phyloP scores from a whole-genome alignment of 345 rosid genomes.

The Cardiospermum halicacabum region DNA sequence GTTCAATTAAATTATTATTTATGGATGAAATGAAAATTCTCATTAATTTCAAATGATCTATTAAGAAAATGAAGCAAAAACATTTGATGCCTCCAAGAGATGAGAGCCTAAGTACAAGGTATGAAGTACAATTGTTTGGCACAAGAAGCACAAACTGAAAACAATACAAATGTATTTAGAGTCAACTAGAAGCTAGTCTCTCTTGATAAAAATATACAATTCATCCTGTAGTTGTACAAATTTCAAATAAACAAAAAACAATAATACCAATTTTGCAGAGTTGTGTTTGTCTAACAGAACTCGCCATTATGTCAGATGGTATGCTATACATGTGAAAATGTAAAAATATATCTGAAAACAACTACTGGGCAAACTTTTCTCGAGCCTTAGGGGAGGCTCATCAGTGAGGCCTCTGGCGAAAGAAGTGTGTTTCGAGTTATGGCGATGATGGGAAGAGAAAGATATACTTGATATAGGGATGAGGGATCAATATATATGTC shows the following conservation, averaged over 20 bases:
- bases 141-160: not conserved
- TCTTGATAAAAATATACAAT: slow-evolving; percentile 13
- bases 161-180: not conserved
- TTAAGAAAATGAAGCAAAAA: no score
- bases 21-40: no score
- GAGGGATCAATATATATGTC: slow-evolving; percentile 15
- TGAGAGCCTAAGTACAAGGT: no score
- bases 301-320: slow-evolving; percentile 8
- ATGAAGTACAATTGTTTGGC: not conserved
- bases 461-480: slow-evolving; percentile 16
- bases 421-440: slow-evolving; percentile 1
- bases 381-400: not conserved
- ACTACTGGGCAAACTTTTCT: slow-evolving; percentile 11
- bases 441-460: slow-evolving; percentile 8
- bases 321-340: slow-evolving; percentile 24
- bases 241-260: slow-evolving; percentile 3
- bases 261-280: not conserved
- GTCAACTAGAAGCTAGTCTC: slow-evolving; percentile 4
- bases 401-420: no score
- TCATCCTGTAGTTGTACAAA: slow-evolving; percentile 14
- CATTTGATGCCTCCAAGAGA: no score
- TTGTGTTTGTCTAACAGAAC: not conserved
- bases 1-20: no score
- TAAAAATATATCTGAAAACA: slow-evolving; percentile 2
- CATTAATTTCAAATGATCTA: no score